A percentile compares a stretch with the other conserved stretches of the same genome.
phyloP scores from a whole-genome alignment of 768 basidiomycete genomes.

The Suillus placidus region DNA sequence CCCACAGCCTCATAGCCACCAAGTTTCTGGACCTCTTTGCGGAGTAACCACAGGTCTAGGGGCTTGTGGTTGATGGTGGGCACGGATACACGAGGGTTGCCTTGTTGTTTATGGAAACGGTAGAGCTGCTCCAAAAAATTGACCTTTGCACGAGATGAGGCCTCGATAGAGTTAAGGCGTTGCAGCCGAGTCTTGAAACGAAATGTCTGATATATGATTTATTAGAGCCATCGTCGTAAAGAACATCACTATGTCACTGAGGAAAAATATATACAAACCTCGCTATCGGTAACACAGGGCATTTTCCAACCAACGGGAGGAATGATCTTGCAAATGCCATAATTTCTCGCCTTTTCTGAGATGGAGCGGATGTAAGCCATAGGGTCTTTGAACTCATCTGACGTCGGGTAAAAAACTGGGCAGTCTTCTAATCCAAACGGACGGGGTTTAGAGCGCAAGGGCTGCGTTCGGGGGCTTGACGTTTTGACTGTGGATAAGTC shows the following conservation, averaged over 20 bases:
- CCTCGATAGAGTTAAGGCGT: conserved; percentile 95
- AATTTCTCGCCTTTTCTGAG: conserved; percentile 66
- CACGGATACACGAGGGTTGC: conserved; percentile 86
- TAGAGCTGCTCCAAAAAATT: conserved; percentile 98
- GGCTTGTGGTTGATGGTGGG: conserved; percentile 93
- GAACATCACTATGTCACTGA: conserved; percentile 25
- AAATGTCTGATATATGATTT: conserved; percentile 56
- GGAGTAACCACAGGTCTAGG: conserved; percentile 89
- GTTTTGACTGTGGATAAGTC: conserved; percentile 78
- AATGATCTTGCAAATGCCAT: conserved; percentile 95
- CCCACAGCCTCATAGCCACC: conserved; percentile 88
- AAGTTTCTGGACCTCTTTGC: conserved; percentile 87
- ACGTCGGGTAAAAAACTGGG: conserved; percentile 84
- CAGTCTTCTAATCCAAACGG: conserved; percentile 90
- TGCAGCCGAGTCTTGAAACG: conserved; percentile 96
- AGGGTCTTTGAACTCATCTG: conserved; percentile 93
- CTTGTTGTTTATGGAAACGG: conserved; percentile 95
- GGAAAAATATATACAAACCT: conserved; percentile 55
- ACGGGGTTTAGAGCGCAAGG: conserved; percentile 48
- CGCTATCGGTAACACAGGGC: conserved; percentile 93
- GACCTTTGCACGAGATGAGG: conserved; percentile 92
- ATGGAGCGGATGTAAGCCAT: conserved; percentile 91
- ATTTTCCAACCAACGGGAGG: conserved; percentile 94
- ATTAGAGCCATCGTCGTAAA: conserved; percentile 24
- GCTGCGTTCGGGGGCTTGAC: conserved; percentile 48